phyloP scores from a whole-genome alignment of 768 basidiomycete species.

The Mrakia hoshinonis region DNA sequence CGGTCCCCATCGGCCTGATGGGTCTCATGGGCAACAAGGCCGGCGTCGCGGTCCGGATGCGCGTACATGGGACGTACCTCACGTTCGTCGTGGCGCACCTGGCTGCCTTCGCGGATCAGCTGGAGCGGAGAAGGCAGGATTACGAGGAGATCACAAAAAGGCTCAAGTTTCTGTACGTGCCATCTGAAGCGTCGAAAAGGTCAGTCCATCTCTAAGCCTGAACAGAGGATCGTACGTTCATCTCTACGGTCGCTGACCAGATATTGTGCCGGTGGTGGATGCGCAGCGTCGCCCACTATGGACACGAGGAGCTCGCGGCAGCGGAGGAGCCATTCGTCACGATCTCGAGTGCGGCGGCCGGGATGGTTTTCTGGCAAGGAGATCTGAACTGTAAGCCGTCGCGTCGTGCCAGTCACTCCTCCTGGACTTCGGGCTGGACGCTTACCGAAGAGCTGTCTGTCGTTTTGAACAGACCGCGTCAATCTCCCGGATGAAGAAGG shows the following conservation, averaged over 20 bases:
- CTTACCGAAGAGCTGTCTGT: background rate
- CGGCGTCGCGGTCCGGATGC: background rate
- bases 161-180: slow-evolving; percentile 5
- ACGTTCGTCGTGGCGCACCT: slow-evolving; percentile 20
- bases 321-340: background rate
- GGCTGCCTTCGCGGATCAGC: slow-evolving; percentile 14
- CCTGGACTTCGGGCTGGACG: background rate
- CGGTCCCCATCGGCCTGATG: slow-evolving; percentile 1
- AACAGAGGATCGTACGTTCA: too few relatives aligned
- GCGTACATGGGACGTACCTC: slow-evolving; percentile 8
- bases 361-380: slow-evolving; percentile 16
- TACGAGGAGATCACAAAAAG: slow-evolving; percentile 15
- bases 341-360: background rate
- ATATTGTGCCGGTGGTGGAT: too few relatives aligned
- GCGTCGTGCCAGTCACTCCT: background rate
- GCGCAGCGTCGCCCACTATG: slow-evolving; percentile 4
- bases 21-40: slow-evolving; percentile 25
- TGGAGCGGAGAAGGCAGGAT: background rate
- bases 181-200: background rate
- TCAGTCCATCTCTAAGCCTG: background rate
- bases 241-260: background rate
- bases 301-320: background rate
- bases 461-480: slow-evolving; percentile 7
- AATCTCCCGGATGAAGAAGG: slow-evolving; percentile 10
- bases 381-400: slow-evolving; percentile 19